Base-by-base conservation (phyloP, 2,329 filamentous ascomycete species). In the Hypoxylon sp. region DNA sequence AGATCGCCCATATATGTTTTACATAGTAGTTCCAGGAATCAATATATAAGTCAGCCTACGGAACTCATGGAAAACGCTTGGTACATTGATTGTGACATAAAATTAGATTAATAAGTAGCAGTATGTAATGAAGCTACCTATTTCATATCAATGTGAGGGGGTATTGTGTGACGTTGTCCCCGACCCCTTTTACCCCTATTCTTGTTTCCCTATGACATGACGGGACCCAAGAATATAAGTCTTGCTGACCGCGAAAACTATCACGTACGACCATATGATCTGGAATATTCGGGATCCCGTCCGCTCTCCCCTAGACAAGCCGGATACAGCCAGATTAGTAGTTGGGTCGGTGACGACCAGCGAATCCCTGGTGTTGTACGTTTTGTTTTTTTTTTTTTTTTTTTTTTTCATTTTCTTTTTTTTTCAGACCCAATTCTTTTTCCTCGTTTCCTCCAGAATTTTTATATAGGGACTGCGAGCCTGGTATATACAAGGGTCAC, bases 261-360 rank as follows among this genome's bases (percentile, higher is more conserved):
- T 26, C 29, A 57, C 54, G 47, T 57, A 48, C 54, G 54, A 57
- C 54, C 54, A 57, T 57, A 57, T n/a, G 54, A 57, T 57, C 42
- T 48, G 42, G 54, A 57, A 19, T 48, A 48, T 26, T 57, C 54
- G 54, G 54, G 54, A 37, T 57, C 54, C 54, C 54, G 54, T 48
- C 42, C 26, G 54, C 54, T 57, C 54, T 37, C 54, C 54, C 42
- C 9, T 48, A 17, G 54, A 57, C 35, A 48, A 57, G 22, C 42
- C 24, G 33, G 37, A 56, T 59, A 46, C 63, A 13, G 14, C 47
- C 26, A n/a, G 35, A 31, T 31, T 31, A 31, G 29, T 31, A 31
- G 29, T 31, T 31, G 29, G 29, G 29, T 31, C 29, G 29, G 35
- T 39, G 35, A 39, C 35, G 35, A 39, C 35, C 35, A 39, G 35